Evolutionary conservation across 305 asterid species (phyloP).

Genomic region (Fraxinus paxiana): DNA sequence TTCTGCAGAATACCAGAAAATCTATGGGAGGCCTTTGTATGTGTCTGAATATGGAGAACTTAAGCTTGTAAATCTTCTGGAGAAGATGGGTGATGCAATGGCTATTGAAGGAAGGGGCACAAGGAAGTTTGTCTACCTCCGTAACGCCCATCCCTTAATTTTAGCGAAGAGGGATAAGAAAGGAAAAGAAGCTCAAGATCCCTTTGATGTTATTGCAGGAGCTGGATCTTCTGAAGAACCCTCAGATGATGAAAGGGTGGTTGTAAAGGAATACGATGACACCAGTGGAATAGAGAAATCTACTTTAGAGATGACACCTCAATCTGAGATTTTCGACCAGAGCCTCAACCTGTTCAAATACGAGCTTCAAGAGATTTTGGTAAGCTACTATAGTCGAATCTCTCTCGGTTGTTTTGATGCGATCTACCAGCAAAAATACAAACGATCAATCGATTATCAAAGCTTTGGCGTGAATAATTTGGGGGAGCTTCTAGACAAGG

Average conservation of each 20-base stretch:
- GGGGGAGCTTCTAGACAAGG: constrained; percentile 65
- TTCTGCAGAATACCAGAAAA: constrained; percentile 71
- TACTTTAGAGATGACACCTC: constrained; percentile 20
- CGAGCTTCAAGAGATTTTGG: constrained; percentile 84
- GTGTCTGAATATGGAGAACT: constrained; percentile 68
- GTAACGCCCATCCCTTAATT: constrained; percentile 28
- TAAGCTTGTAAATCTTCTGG: constrained; percentile 62
- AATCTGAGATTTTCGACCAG: constrained; percentile 22
- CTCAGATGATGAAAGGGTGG: constrained; percentile 58
- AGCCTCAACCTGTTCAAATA: constrained; percentile 52
- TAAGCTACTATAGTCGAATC: constrained; percentile 69
- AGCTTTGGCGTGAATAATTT: constrained; percentile 61
- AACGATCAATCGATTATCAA: constrained; percentile 56
- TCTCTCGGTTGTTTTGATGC: constrained; percentile 60
- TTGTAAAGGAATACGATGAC: constrained; percentile 28
- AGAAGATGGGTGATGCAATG: constrained; percentile 65
- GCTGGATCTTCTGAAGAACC: constrained; percentile 62
- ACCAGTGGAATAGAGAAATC: constrained; percentile 25
- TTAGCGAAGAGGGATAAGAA: constrained; percentile 45
- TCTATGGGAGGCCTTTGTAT: constrained; percentile 64
- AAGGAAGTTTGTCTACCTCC: constrained; percentile 47
- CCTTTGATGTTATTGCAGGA: constrained; percentile 27
- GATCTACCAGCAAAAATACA: constrained; percentile 70
- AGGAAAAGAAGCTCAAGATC: constrained; percentile 48
- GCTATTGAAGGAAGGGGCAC: constrained; percentile 54